Percentiles rank a stretch among this genome's conserved stretches.
Evolutionary conservation across 345 rosid species (phyloP).

Genomic region (Clarkia xantiana): DNA sequence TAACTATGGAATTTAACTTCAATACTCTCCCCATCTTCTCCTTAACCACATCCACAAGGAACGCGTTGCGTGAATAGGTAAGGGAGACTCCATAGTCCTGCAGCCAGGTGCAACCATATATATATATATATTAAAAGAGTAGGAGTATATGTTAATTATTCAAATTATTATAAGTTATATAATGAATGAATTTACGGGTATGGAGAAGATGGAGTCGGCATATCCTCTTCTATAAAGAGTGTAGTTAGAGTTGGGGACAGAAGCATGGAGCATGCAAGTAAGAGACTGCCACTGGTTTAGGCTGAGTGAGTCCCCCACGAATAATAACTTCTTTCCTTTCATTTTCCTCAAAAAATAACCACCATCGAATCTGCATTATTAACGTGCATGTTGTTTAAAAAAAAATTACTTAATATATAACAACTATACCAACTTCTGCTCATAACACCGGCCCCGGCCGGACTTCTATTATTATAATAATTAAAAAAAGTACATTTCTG

Average conservation of each 20-base stretch:
- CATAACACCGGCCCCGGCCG: too few relatives aligned
- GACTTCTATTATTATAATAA: too few relatives aligned
- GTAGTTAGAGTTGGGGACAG: slow-evolving; percentile 30
- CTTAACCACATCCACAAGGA: slow-evolving; percentile 34
- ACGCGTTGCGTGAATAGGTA: slow-evolving; percentile 21
- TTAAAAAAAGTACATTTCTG: too few relatives aligned
- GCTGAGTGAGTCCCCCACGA: slow-evolving; percentile 82
- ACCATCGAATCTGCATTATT: slow-evolving; percentile 56
- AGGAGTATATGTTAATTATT: too few relatives aligned
- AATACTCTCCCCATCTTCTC: slow-evolving; percentile 35
- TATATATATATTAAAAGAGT: too few relatives aligned
- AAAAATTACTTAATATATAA: too few relatives aligned
- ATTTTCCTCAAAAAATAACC: slow-evolving; percentile 24
- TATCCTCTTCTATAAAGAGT: slow-evolving; percentile 15
- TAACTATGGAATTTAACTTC: slow-evolving; percentile 37
- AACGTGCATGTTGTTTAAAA: too few relatives aligned
- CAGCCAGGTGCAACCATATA: too few relatives aligned
- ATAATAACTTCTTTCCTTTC: slow-evolving; percentile 53
- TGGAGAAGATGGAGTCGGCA: slow-evolving; percentile 20
- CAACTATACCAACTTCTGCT: too few relatives aligned
- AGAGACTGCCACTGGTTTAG: slow-evolving; percentile 68
- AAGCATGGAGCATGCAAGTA: slow-evolving; percentile 53
- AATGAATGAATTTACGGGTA: slow-evolving; percentile 28
- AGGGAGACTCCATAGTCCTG: slow-evolving; percentile 34
- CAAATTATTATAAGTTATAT: too few relatives aligned